Conservation (phyloP, 176 grass and related monocot genomes). For the Miscanthus lutarioriparius region DNA sequence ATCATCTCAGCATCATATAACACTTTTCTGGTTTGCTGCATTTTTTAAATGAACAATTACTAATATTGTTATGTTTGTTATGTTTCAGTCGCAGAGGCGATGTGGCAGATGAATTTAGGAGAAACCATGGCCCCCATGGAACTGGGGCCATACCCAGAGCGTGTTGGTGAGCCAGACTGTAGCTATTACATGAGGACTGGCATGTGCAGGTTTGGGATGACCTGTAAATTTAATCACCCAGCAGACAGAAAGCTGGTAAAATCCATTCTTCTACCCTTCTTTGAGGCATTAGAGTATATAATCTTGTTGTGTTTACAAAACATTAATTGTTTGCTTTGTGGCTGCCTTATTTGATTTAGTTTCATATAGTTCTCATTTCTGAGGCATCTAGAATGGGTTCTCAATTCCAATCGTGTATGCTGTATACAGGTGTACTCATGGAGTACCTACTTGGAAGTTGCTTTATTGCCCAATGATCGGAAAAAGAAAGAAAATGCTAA, state of each 20-base stretch:
- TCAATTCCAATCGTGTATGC: background rate
- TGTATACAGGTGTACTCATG: background rate
- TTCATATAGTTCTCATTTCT: constrained; percentile 3
- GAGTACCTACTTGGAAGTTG: background rate
- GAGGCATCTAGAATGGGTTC: background rate
- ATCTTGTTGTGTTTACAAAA: background rate
- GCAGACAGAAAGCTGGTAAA: constrained; percentile 66
- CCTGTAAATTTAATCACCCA: constrained; percentile 97
- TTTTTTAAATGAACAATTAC: background rate
- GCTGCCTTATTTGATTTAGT: background rate
- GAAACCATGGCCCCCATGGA: constrained; percentile 48
- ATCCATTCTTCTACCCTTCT: constrained; percentile 12
- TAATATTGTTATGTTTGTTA: constrained; percentile 26
- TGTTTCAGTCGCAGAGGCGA: constrained; percentile 59
- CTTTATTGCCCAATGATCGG: background rate
- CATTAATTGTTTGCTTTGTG: background rate
- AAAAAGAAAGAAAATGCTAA: background rate
- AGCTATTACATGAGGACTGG: constrained; percentile 90
- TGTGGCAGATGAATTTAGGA: constrained; percentile 70
- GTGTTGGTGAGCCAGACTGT: constrained; percentile 79
- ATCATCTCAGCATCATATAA: background rate
- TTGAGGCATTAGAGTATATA: constrained; percentile 2
- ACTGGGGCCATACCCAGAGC: constrained; percentile 67
- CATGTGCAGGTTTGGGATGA: constrained; percentile 85
- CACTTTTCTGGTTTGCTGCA: background rate